phyloP scores from a whole-genome alignment of 805 yeast species.

The Kuraishia ogatae region DNA sequence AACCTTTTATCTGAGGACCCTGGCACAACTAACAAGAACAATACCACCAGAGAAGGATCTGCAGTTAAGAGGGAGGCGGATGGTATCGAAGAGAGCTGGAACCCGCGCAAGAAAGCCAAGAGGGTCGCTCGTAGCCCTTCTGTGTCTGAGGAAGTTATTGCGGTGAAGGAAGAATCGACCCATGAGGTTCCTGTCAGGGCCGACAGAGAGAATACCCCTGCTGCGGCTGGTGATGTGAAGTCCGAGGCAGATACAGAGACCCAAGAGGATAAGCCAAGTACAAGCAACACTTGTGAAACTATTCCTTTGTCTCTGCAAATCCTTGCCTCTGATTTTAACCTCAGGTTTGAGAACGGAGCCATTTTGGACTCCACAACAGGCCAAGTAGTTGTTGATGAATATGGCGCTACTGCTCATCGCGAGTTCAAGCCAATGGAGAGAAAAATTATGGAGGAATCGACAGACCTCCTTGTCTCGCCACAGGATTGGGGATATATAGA shows the following conservation, averaged over 20 bases:
- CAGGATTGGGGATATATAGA: constrained; percentile 70
- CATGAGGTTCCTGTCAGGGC: background rate
- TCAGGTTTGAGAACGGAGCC: constrained; percentile 19
- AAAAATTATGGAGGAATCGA: constrained; percentile 60
- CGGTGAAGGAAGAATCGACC: background rate
- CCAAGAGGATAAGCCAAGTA: no score
- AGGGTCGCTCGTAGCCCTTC: background rate
- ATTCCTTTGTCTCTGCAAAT: no score
- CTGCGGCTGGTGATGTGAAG: constrained; percentile 1
- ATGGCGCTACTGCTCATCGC: constrained; percentile 24
- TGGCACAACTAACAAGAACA: background rate
- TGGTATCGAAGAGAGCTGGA: no score
- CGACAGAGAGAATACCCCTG: background rate
- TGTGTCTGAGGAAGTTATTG: background rate
- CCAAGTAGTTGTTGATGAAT: constrained; percentile 22
- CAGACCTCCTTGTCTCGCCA: constrained; percentile 42
- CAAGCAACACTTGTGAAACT: no score
- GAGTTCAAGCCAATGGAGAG: constrained; percentile 35
- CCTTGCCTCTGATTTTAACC: constrained; percentile 11
- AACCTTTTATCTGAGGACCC: background rate
- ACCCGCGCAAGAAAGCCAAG: background rate
- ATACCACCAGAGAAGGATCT: no score
- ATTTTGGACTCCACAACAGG: constrained; percentile 13
- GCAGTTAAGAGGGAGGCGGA: no score
- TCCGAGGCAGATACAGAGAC: constrained; percentile 18